phyloP scores from a whole-genome alignment of 2,329 filamentous ascomycete species.

The Apiospora kogelbergensis region DNA sequence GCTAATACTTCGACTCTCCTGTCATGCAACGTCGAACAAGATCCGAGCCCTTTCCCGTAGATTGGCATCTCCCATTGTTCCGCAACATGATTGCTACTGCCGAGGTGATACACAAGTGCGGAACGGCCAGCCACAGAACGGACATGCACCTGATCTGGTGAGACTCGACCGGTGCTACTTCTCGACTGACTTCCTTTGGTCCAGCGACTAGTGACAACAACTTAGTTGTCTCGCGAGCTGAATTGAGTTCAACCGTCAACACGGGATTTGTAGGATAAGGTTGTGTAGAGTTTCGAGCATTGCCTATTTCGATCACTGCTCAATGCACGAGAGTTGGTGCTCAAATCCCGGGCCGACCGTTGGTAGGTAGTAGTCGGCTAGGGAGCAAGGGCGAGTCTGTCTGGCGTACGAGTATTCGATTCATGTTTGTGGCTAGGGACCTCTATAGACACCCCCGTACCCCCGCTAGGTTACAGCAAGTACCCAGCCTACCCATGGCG shows the following conservation, averaged over 20 bases:
- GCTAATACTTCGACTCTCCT: background rate
- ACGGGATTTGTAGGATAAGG: background rate
- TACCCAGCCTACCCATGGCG: background rate
- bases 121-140: conserved; percentile 4
- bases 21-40: background rate
- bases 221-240: background rate
- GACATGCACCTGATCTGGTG: conserved; percentile 8
- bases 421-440: background rate
- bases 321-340: background rate
- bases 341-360: background rate
- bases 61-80: background rate
- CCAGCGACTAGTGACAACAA: background rate
- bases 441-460: background rate
- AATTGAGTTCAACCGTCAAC: background rate
- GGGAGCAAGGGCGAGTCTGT: background rate
- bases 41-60: background rate
- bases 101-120: background rate
- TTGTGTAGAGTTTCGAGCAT: background rate
- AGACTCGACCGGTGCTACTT: background rate
- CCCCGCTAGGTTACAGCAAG: background rate
- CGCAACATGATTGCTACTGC: background rate
- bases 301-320: background rate
- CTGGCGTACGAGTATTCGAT: background rate
- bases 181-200: background rate
- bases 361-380: background rate